Evolutionary conservation across 2,329 filamentous ascomycete species (phyloP).

Genomic region (Beauveria varroae): DNA sequence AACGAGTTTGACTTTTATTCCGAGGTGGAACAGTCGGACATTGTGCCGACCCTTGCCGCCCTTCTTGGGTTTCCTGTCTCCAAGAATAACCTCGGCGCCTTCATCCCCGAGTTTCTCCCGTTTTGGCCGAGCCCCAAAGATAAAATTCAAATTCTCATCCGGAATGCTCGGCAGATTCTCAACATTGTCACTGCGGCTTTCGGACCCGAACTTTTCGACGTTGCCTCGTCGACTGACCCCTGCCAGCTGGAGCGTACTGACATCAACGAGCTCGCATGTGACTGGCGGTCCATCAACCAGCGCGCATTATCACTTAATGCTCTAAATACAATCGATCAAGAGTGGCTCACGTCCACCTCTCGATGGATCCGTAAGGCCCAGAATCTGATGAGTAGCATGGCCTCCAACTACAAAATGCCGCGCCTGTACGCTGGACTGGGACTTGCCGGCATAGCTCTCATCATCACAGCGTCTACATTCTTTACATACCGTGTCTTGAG

Average conservation of each 20-base stretch:
- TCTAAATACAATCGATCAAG: conserved; percentile 23
- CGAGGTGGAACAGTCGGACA: conserved; percentile 85
- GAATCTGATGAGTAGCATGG: conserved; percentile 74
- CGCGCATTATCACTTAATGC: conserved; percentile 18
- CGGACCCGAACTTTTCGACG: conserved; percentile 37
- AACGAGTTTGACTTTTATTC: conserved; percentile 78
- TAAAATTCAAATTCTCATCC: conserved; percentile 59
- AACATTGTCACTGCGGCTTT: conserved; percentile 70
- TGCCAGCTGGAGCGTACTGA: conserved; percentile 28
- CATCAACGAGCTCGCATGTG: conserved; percentile 57
- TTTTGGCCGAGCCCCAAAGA: conserved; percentile 58
- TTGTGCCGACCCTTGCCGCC: conserved; percentile 81
- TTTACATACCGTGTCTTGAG: background rate
- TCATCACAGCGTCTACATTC: conserved; percentile 18
- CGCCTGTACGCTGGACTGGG: conserved; percentile 46
- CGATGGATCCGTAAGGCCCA: conserved; percentile 68
- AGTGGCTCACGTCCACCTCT: conserved; percentile 37
- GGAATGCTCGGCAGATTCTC: conserved; percentile 76
- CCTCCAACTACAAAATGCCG: conserved; percentile 80
- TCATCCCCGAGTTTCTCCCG: conserved; percentile 70
- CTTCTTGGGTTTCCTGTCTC: conserved; percentile 83
- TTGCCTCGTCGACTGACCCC: conserved; percentile 25
- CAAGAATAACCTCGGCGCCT: conserved; percentile 80
- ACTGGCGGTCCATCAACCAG: conserved; percentile 45
- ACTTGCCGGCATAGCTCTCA: conserved; percentile 31